Percentiles rank a stretch among this genome's conserved stretches.
phyloP scores from a whole-genome alignment of 2,329 filamentous ascomycete genomes.

The Diplodia scrobiculata region DNA sequence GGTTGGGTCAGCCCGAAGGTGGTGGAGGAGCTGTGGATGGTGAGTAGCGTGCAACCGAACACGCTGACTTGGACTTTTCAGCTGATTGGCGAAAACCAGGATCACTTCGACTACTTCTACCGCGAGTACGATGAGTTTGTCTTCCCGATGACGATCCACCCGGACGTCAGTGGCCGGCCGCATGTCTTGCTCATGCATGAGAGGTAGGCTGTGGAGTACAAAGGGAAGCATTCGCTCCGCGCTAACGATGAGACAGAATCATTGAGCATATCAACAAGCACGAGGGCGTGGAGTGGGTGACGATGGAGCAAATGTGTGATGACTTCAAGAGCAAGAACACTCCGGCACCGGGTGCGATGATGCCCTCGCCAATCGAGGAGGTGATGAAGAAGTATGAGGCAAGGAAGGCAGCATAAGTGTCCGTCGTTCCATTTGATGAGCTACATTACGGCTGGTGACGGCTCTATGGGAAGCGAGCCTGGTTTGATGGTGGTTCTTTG shows the following conservation, averaged over 20 bases:
- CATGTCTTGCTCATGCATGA: conserved; percentile 75
- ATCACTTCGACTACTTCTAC: conserved; percentile 74
- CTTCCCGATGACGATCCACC: conserved; percentile 76
- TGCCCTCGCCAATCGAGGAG: conserved; percentile 60
- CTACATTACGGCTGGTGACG: not conserved
- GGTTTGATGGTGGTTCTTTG: not conserved
- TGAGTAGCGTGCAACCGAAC: not conserved
- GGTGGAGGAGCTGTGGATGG: conserved; percentile 64
- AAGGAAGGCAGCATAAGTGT: conserved; percentile 33
- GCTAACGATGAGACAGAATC: conserved; percentile 45
- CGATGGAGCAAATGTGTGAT: conserved; percentile 71
- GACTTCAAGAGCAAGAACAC: conserved; percentile 70
- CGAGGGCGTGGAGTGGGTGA: conserved; percentile 66
- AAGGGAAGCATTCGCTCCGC: not conserved
- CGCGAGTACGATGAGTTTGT: conserved; percentile 75
- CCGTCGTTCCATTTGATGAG: not conserved
- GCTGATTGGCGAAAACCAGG: conserved; percentile 52
- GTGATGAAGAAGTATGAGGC: conserved; percentile 53
- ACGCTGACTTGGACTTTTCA: conserved; percentile 48
- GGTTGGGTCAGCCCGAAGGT: conserved; percentile 61
- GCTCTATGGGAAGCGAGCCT: not conserved
- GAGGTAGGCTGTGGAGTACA: conserved; percentile 48
- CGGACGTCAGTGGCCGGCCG: conserved; percentile 65
- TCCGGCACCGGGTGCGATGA: conserved; percentile 60
- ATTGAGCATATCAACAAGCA: conserved; percentile 70